Base-by-base conservation (phyloP, 73 alveolate genomes). In the Blepharisma stoltei region DNA sequence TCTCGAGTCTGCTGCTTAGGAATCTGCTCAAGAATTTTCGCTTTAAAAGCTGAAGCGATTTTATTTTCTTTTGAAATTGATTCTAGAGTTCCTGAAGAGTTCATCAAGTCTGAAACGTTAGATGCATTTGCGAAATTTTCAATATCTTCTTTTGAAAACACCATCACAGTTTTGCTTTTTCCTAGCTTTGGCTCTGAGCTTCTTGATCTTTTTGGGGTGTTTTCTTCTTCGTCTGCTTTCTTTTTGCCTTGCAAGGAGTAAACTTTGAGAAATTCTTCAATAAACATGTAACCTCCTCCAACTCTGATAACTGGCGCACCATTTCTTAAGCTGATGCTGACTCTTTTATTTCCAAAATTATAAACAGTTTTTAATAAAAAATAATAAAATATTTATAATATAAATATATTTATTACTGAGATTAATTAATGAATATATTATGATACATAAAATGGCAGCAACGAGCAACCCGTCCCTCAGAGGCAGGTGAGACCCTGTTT, bases 261-360 rank as follows among this genome's bases (percentile, higher is more conserved):
- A 25, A 60, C 23, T 60, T 60, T 60, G 14, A 60, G 46, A 80
- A 88, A 88, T 49, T 88, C 95, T 43, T 88, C 95, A 45, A 88
- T 88, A 7, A 85, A 85, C 95, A 88, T 88, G 82, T 88, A 88
- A 0, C 95, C 95, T 60, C 95, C 95, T 38, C 95, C 95, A 49
- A 88, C 95, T 88, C 95, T 83, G 55, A 88, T 88, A n/a, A 88
- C 79, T 11, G 86, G 91, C 68, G 78, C 81, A 32, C 95, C 95
- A 75, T 88, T 88, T 38, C 71, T 88, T 32, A 88, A 73, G 77
- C 86, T 88, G 1, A 89, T 88, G 55, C 49, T 83, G 73, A 88
- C 81, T 81, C 83, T 88, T 76, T 88, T 88, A 20, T 78, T 75
- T 41, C 91, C 95, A 55, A 81, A 88, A 32, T 32, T 32, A 32